phyloP scores from a whole-genome alignment of 1,284 basidiomycete genomes.

The Pyrrhoderma noxium region DNA sequence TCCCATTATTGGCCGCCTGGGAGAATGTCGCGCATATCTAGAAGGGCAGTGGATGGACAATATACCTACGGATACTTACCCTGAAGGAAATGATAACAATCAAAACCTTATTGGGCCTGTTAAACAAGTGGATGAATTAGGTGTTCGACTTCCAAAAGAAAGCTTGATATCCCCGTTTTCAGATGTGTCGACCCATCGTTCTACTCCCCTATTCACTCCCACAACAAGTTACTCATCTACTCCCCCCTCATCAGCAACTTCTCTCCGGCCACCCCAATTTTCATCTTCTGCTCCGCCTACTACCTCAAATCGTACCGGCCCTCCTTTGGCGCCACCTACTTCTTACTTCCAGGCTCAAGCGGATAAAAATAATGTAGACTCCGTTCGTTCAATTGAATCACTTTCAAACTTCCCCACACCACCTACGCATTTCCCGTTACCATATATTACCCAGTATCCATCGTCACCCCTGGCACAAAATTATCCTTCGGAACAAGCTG shows the following conservation, averaged over 20 bases:
- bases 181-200: background rate
- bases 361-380: conserved; percentile 27
- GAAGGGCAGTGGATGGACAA: conserved; percentile 65
- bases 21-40: conserved; percentile 63
- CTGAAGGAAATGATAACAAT: background rate
- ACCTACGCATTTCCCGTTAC: conserved; percentile 62
- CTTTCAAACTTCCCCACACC: conserved; percentile 65
- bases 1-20: conserved; percentile 57
- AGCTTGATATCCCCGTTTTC: background rate
- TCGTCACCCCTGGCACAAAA: conserved; percentile 6
- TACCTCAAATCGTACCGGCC: background rate
- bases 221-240: conserved; percentile 1
- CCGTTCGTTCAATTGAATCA: conserved; percentile 51
- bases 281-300: conserved; percentile 5
- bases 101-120: background rate
- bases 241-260: conserved; percentile 4
- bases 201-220: conserved; percentile 3
- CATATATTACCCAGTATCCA: conserved; percentile 29
- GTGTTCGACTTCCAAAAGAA: conserved; percentile 4
- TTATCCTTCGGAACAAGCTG: background rate
- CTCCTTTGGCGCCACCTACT: conserved; percentile 4
- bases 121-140: conserved; percentile 10
- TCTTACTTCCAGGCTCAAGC: conserved; percentile 5
- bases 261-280: background rate
- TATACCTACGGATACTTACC: conserved; percentile 31